A percentile compares a stretch with the other conserved stretches of the same genome.
These are phyloP conservation scores for Fusarium sp. DNA, from an alignment of 2,329 filamentous ascomycete genomes.

Conservation along the genomic window DNA sequence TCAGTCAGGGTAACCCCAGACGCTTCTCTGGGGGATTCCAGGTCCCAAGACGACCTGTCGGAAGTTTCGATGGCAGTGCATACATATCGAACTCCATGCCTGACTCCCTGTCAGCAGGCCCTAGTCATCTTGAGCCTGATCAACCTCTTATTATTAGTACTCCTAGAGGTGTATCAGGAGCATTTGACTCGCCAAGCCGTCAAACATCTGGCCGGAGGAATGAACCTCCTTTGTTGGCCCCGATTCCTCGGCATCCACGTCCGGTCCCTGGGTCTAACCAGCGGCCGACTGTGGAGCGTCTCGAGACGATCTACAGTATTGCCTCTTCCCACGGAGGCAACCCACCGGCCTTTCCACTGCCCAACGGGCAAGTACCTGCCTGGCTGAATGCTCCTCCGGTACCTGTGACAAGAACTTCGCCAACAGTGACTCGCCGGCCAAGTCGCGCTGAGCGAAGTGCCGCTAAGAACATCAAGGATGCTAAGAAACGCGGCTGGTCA, in stretches of 20 bases:
- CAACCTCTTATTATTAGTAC: constrained; percentile 72
- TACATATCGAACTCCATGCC: constrained; percentile 30
- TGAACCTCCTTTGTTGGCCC: constrained; percentile 64
- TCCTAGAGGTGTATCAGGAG: constrained; percentile 65
- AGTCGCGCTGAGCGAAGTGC: constrained; percentile 71
- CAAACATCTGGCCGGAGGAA: constrained; percentile 49
- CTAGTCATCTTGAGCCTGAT: constrained; percentile 52
- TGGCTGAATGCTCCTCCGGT: constrained; percentile 55
- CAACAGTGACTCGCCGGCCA: constrained; percentile 60
- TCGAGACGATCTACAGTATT: constrained; percentile 67
- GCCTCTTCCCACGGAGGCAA: constrained; percentile 39
- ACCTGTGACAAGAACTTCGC: constrained; percentile 53
- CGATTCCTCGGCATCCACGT: constrained; percentile 64
- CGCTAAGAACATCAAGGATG: constrained; percentile 71
- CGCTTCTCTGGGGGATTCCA: constrained; percentile 59
- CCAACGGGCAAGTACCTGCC: constrained; percentile 44
- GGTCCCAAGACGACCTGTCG: constrained; percentile 56
- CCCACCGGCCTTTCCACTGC: constrained; percentile 12
- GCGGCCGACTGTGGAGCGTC: constrained; percentile 63
- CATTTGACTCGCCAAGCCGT: constrained; percentile 60
- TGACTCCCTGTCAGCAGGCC: constrained; percentile 38
- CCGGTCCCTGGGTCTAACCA: constrained; percentile 49
- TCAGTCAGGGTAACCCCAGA: constrained; percentile 54
- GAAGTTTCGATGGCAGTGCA: constrained; percentile 48
- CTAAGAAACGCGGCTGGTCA: constrained; percentile 68